A percentile compares a stretch with the other conserved stretches of the same genome.
Conservation (phyloP, 208 protist species). For the Trichomonas vaginalis region DNA sequence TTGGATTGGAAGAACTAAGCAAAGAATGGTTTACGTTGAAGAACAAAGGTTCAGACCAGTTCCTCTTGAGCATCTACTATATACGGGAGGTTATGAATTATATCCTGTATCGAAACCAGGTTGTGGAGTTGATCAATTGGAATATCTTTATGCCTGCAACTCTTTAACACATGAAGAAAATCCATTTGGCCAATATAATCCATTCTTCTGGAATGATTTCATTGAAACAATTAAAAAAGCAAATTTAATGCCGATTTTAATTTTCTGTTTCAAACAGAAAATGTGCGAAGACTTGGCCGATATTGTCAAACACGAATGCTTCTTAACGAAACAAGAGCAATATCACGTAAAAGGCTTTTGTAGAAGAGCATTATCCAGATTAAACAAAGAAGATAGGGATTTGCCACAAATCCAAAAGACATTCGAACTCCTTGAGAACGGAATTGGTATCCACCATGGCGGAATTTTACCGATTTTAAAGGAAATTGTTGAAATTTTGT, state of each 20-base stretch:
- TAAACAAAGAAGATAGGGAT: not conserved
- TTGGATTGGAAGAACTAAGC: conserved; percentile 22
- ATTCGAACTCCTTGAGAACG: conserved; percentile 32
- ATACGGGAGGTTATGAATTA: not conserved
- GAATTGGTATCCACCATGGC: conserved; percentile 96
- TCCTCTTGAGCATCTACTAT: conserved; percentile 76
- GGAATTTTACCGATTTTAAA: conserved; percentile 98
- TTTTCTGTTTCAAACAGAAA: not conserved
- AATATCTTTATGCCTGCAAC: not conserved
- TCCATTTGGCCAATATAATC: not conserved
- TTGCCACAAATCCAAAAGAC: not conserved
- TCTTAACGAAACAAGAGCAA: not conserved
- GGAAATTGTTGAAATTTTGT: conserved; percentile 98
- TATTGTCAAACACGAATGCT: not conserved
- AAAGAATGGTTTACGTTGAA: not conserved
- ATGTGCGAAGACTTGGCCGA: not conserved
- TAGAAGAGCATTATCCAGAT: not conserved
- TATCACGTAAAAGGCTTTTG: not conserved
- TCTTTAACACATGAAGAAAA: not conserved
- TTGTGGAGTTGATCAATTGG: not conserved
- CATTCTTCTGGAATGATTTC: not conserved
- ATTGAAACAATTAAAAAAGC: not conserved
- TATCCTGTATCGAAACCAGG: not conserved
- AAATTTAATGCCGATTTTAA: not conserved
- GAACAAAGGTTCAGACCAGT: conserved; percentile 64